Evolutionary conservation across 441 rosid genomes (phyloP).

Genomic region (Syzygium malaccense): DNA sequence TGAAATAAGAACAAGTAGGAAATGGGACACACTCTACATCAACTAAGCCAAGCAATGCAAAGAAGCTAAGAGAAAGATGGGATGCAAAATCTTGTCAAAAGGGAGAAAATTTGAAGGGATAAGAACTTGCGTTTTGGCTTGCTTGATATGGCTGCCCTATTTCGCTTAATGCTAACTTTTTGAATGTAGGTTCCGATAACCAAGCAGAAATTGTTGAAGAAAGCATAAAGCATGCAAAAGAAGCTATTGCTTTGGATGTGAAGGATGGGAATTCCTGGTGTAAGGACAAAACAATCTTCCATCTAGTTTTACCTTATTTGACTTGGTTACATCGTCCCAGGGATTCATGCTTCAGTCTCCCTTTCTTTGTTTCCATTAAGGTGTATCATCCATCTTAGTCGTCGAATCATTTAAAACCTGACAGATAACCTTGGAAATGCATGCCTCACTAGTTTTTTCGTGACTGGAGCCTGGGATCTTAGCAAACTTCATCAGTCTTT

Average conservation of each 20-base stretch:
- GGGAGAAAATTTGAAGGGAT: neutral
- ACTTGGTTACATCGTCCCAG: neutral
- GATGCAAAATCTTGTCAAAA: neutral
- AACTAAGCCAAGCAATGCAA: neutral
- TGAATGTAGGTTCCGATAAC: conserved; percentile 43
- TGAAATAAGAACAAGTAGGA: neutral
- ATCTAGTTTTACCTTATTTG: neutral
- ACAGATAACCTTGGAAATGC: conserved; percentile 79
- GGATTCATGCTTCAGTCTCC: neutral
- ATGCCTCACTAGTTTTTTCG: conserved; percentile 55
- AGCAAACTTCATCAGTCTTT: conserved; percentile 54
- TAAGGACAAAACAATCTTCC: conserved; percentile 19
- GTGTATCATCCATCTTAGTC: neutral
- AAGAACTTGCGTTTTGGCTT: neutral
- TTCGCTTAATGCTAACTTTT: neutral
- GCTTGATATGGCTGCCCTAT: neutral
- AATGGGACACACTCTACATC: neutral
- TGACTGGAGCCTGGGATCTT: conserved; percentile 68
- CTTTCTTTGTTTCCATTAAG: neutral
- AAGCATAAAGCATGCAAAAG: conserved; percentile 71
- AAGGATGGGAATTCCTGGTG: conserved; percentile 83
- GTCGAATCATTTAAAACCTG: conserved; percentile 12
- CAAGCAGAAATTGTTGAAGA: conserved; percentile 47
- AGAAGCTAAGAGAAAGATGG: neutral
- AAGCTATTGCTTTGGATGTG: conserved; percentile 68